Evolutionary conservation across 2,329 filamentous ascomycete genomes (phyloP).

Genomic region (Fusarium hainanense): DNA sequence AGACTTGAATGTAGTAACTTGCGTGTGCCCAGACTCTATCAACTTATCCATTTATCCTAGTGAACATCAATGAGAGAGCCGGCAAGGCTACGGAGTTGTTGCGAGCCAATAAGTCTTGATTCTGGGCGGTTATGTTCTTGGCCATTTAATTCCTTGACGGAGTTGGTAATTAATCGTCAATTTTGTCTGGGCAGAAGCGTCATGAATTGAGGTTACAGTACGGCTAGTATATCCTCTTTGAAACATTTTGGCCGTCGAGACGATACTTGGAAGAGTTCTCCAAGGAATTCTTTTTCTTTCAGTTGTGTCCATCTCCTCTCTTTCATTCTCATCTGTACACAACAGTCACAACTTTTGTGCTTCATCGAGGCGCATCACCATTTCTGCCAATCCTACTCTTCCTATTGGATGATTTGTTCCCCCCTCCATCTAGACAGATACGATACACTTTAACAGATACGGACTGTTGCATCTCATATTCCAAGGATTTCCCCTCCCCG

Average conservation of each 20-base stretch:
- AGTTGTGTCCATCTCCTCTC: not conserved
- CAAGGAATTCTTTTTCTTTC: not conserved
- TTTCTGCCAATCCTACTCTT: conserved; percentile 11
- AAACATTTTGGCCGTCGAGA: not conserved
- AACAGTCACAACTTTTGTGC: conserved; percentile 16
- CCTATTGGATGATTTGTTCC: conserved; percentile 12
- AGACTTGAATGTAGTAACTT: not conserved
- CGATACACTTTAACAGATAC: conserved; percentile 17
- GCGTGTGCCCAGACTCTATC: conserved; percentile 20
- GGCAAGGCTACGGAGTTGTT: conserved; percentile 12
- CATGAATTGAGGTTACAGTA: conserved; percentile 9
- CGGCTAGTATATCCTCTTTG: not conserved
- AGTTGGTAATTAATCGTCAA: conserved; percentile 25
- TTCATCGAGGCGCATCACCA: conserved; percentile 22
- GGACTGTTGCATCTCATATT: conserved; percentile 29
- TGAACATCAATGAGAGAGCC: not conserved
- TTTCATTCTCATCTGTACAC: not conserved
- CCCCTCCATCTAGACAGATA: conserved; percentile 18
- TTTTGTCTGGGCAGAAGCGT: conserved; percentile 5
- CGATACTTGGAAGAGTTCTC: not conserved
- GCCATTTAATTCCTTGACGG: conserved; percentile 24
- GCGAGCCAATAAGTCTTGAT: conserved; percentile 32
- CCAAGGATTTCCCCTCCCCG: conserved; percentile 24
- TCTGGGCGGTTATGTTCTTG: conserved; percentile 32
- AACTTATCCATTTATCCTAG: conserved; percentile 3